Evolutionary conservation across 73 alveolate genomes (phyloP).

Genomic region (Paraurostyla sp.): DNA sequence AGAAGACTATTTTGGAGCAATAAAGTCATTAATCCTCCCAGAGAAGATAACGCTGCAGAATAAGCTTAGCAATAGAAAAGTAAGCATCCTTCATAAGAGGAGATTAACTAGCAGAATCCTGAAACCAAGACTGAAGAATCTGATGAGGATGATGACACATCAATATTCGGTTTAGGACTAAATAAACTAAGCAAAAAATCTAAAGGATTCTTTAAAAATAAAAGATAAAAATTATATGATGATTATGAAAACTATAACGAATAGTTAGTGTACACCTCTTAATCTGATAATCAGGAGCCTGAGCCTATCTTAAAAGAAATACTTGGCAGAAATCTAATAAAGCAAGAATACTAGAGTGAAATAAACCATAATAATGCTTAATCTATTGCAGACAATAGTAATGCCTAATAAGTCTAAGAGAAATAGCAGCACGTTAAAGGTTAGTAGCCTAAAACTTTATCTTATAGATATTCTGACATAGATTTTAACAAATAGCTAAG

Average conservation of each 20-base stretch:
- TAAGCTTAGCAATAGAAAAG: not conserved
- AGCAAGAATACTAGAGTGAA: no score
- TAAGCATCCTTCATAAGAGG: not conserved
- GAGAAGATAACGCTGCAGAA: not conserved
- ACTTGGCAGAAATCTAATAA: no score
- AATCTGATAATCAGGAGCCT: no score
- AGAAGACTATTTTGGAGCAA: not conserved
- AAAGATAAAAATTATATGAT: not conserved
- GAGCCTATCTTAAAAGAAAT: no score
- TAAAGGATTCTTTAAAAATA: not conserved
- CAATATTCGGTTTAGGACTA: slow-evolving; percentile 2
- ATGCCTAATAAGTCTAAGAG: not conserved
- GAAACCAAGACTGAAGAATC: not conserved
- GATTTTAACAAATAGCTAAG: slow-evolving; percentile 14
- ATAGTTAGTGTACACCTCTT: no score
- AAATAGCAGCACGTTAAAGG: no score
- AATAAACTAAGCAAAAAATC: not conserved
- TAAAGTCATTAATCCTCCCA: not conserved
- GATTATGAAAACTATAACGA: no score
- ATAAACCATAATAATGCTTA: no score
- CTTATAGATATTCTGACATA: slow-evolving; percentile 44
- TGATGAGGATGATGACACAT: slow-evolving; percentile 30
- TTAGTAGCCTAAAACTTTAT: not conserved
- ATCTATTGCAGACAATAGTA: no score
- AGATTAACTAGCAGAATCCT: no score